Evolutionary conservation across 176 grass and related monocot species (phyloP).

Genomic region (Pontederia crassipes): DNA sequence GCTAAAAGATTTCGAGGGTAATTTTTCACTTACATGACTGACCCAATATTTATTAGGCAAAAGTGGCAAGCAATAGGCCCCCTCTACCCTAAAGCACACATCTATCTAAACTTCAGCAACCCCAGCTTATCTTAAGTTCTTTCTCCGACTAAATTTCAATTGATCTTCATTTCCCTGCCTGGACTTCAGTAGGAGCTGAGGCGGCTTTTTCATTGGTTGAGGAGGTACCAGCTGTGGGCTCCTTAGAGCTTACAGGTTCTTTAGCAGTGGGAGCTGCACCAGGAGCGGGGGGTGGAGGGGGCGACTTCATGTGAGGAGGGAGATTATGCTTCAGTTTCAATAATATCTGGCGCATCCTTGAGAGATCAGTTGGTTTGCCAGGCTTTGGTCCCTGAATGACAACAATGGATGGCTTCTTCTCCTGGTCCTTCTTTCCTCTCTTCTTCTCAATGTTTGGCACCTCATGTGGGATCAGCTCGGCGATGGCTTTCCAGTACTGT

Average conservation of each 20-base stretch:
- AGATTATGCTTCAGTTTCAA: constrained; percentile 77
- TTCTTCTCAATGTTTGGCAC: constrained; percentile 68
- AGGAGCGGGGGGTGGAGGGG: constrained; percentile 30
- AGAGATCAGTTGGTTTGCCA: constrained; percentile 83
- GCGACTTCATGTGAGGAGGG: constrained; percentile 53
- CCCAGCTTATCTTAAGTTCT: no score
- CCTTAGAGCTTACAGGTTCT: not conserved
- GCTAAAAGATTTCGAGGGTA: no score
- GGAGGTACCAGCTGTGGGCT: not conserved
- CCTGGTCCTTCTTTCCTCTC: constrained; percentile 77
- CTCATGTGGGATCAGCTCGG: constrained; percentile 85
- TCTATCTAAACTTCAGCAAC: no score
- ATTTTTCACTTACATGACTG: no score
- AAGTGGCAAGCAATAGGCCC: no score
- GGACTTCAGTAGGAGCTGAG: no score
- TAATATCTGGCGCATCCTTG: constrained; percentile 76
- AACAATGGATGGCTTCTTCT: constrained; percentile 74
- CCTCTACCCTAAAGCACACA: no score
- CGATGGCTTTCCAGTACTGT: constrained; percentile 90
- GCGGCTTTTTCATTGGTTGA: no score
- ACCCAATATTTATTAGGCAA: no score
- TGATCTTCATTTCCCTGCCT: no score
- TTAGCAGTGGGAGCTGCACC: constrained; percentile 24
- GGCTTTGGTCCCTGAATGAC: constrained; percentile 79
- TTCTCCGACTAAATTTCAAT: no score